Evolutionary conservation across 2,329 filamentous ascomycete species (phyloP).

Genomic region (Gnomoniopsis smithogilvyi): DNA sequence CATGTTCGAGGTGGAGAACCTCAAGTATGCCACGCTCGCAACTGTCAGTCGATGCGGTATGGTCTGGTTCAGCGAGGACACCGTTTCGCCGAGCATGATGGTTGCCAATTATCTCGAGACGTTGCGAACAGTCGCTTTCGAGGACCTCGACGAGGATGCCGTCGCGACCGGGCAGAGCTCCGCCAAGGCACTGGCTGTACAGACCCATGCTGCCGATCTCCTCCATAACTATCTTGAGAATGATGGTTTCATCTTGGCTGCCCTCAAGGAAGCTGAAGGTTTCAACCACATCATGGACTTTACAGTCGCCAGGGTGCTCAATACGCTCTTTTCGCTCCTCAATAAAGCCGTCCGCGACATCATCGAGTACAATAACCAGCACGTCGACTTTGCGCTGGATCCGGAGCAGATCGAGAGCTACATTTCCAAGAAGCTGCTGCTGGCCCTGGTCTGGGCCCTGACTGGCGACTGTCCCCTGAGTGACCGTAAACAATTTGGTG

Average conservation of each 20-base stretch:
- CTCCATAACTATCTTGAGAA: slow-evolving; percentile 71
- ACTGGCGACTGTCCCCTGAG: slow-evolving; percentile 88
- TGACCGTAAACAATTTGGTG: slow-evolving; percentile 87
- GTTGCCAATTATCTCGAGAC: slow-evolving; percentile 85
- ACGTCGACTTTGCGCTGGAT: slow-evolving; percentile 90
- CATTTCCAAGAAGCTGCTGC: slow-evolving; percentile 87
- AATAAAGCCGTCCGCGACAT: slow-evolving; percentile 92
- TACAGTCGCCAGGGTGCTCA: slow-evolving; percentile 84
- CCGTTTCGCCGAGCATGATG: slow-evolving; percentile 90
- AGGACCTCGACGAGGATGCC: slow-evolving; percentile 92
- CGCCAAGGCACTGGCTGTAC: slow-evolving; percentile 74
- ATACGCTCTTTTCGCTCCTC: slow-evolving; percentile 89
- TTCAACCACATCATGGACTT: slow-evolving; percentile 99
- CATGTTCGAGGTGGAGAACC: slow-evolving; percentile 98
- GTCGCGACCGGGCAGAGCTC: slow-evolving; percentile 72
- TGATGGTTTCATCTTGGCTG: slow-evolving; percentile 77
- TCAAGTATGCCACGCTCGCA: slow-evolving; percentile 95
- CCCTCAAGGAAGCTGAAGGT: slow-evolving; percentile 68
- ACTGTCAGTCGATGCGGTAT: slow-evolving; percentile 99
- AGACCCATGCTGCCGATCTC: slow-evolving; percentile 75
- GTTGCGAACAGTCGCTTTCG: slow-evolving; percentile 79
- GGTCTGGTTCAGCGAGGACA: slow-evolving; percentile 99
- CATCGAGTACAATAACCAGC: slow-evolving; percentile 93
- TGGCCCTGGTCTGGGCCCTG: slow-evolving; percentile 92
- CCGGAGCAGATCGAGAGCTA: slow-evolving; percentile 86